These are phyloP conservation scores for Dysphania ambrosioides DNA, from an alignment of 148 eudicot genomes.

Conservation along the genomic window DNA sequence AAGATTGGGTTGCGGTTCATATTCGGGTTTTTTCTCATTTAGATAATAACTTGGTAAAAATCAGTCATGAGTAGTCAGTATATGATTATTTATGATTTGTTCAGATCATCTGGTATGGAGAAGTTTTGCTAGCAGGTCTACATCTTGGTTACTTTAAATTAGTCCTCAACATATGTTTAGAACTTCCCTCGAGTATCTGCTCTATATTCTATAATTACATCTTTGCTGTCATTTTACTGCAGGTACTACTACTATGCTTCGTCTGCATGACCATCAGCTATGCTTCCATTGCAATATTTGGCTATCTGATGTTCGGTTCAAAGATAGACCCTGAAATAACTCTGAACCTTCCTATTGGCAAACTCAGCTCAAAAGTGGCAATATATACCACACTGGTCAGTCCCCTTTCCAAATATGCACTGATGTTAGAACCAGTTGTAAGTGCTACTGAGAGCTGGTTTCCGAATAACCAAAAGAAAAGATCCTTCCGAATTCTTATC, in stretches of 20 bases:
- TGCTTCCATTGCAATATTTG: conserved; percentile 40
- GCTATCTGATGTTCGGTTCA: conserved; percentile 45
- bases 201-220: neutral
- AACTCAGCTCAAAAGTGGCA: conserved; percentile 10
- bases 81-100: neutral
- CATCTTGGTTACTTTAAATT: neutral
- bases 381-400: conserved; percentile 7
- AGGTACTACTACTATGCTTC: conserved; percentile 44
- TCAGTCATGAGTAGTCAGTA: too few species aligned
- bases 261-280: conserved; percentile 34
- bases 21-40: neutral
- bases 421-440: conserved; percentile 14
- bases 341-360: neutral
- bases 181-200: neutral
- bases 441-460: conserved; percentile 11
- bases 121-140: neutral
- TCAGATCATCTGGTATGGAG: neutral
- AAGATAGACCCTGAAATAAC: conserved; percentile 30
- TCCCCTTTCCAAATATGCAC: conserved; percentile 13
- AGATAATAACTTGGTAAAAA: too few species aligned
- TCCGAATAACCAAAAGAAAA: neutral
- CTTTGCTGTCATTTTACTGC: neutral
- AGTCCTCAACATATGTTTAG: neutral
- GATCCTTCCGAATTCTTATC: neutral
- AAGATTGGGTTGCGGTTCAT: neutral